phyloP scores from a whole-genome alignment of 2,329 filamentous ascomycete genomes.

The Microdochium paspali region DNA sequence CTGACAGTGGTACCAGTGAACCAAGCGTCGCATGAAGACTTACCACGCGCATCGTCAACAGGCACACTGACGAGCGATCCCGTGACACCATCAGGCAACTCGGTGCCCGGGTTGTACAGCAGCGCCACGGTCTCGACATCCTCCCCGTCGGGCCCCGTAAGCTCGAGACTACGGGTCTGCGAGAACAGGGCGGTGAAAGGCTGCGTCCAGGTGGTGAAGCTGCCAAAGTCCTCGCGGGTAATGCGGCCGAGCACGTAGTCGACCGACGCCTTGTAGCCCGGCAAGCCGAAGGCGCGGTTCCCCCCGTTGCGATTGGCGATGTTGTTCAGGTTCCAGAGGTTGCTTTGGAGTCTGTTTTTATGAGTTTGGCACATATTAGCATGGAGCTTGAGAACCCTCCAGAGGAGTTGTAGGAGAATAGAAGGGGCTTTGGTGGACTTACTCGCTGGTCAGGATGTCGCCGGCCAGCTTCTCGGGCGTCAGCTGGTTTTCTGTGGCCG shows the following conservation, averaged over 20 bases:
- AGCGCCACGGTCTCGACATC: conserved; percentile 31
- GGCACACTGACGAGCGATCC: conserved; percentile 25
- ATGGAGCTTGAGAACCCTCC: background rate
- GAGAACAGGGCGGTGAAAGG: conserved; percentile 36
- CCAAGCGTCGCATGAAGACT: too few relatives aligned
- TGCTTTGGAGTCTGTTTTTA: conserved; percentile 35
- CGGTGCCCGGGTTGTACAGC: conserved; percentile 35
- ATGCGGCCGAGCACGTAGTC: conserved; percentile 44
- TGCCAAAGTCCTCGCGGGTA: conserved; percentile 24
- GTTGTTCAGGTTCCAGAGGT: conserved; percentile 42
- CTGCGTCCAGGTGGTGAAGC: conserved; percentile 35
- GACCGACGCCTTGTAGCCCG: conserved; percentile 47
- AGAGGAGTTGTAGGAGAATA: background rate
- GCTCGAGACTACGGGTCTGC: conserved; percentile 28
- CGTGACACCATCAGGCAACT: conserved; percentile 22
- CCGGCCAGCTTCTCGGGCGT: conserved; percentile 28
- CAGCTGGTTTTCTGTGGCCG: conserved; percentile 19
- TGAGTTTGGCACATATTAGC: background rate
- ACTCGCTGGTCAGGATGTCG: conserved; percentile 28
- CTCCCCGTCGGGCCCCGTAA: conserved; percentile 34
- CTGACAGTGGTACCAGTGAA: too few relatives aligned
- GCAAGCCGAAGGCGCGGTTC: conserved; percentile 49
- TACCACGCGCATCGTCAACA: conserved; percentile 22
- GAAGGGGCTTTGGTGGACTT: conserved; percentile 5
- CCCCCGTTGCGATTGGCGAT: conserved; percentile 47